phyloP scores from a whole-genome alignment of 306 rosid species.

The Prunus mume region DNA sequence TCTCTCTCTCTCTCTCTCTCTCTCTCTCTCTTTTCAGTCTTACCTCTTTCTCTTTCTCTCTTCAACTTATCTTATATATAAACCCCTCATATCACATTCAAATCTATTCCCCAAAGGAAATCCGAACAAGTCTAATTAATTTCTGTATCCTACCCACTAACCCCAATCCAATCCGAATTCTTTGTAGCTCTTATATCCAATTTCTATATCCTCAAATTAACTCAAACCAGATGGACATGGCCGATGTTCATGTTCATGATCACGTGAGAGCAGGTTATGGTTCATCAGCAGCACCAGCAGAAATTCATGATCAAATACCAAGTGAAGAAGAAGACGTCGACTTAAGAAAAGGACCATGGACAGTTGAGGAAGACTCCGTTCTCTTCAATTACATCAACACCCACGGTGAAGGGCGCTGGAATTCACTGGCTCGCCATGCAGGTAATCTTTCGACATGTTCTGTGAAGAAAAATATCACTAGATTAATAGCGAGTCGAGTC shows the following conservation, averaged over 20 bases:
- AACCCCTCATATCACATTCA: background rate
- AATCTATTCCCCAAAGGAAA: background rate
- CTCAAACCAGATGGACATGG: background rate
- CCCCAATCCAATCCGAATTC: background rate
- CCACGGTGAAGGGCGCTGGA: constrained; percentile 57
- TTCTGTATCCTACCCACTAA: background rate
- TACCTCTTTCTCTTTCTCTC: background rate
- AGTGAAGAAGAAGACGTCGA: constrained; percentile 6
- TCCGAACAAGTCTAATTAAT: background rate
- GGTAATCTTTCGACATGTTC: constrained; percentile 14
- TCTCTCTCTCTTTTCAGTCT: no score
- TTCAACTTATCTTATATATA: background rate
- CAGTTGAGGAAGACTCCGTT: constrained; percentile 37
- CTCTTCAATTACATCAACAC: constrained; percentile 25
- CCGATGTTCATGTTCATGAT: background rate
- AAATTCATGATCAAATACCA: background rate
- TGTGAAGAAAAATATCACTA: background rate
- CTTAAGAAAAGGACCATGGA: constrained; percentile 46
- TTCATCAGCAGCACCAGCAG: background rate
- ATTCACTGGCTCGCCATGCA: constrained; percentile 36
- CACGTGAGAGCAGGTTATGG: constrained; percentile 4
- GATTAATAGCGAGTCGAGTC: background rate
- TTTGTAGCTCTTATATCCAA: background rate
- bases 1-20: background rate
- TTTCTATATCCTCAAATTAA: background rate